Evolutionary conservation across 306 rosid species (phyloP), one percentile per base, ranked within the genome.

Genomic region (Inga oerstediana): DNA sequence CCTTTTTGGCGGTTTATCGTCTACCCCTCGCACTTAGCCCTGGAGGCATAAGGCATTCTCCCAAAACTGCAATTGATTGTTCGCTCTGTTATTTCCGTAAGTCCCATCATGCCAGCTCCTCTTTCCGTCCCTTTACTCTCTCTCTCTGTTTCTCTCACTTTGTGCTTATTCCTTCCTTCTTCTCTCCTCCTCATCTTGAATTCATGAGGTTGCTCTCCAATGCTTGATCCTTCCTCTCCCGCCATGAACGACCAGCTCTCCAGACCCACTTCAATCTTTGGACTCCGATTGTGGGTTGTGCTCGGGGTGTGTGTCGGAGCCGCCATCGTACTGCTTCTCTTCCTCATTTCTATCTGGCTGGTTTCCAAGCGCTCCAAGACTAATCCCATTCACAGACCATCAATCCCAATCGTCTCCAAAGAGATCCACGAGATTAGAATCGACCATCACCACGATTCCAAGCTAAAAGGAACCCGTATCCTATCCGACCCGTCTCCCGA

Each of bases 81-180:
- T 22, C 41, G 8, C 83, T 56, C 41, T 19, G 69, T 41, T 61
- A 4, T 61, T 24, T 39, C 75, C 74, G 56, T 68, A 54, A 64
- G 89, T 79, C 92, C 90, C 91, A 90, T 90, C 94, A 89, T 67
- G 94, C 90, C 93, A 93, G 90, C 94, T 93, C 87, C 91, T 35
- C 16, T 80, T 9, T 78, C 77, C 30, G 74, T 12, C 27, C 34
- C 68, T 24, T n/a, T 58, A 17, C 16, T 72, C 73, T 59, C 49
- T 39, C 62, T 41, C 48, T 39, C 30, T 27, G 30, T 27, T 41
- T 39, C 58, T 68, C 65, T 32, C 54, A n/a, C 41, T 59, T 14
- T 24, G 7, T 13, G n/a, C 41, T 59, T 17, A 75, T 74, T 74
- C 64, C 37, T 74, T 51, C 64, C 56, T 44, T 72, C 75, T 41